Base-by-base conservation (phyloP, 345 rosid species). In the Viola odorata region DNA sequence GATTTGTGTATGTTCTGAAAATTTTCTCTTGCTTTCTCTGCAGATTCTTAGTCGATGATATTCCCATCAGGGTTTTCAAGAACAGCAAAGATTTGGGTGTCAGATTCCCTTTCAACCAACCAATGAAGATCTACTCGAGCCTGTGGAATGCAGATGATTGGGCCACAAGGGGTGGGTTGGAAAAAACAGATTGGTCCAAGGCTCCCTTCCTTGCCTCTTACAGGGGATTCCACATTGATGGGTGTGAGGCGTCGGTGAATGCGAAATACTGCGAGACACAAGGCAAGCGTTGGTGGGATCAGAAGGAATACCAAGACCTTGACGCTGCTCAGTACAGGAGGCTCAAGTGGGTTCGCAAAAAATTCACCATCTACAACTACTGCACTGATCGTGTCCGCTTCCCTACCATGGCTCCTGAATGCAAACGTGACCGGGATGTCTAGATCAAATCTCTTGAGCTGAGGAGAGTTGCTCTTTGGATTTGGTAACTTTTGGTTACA, bases 1-100 rank as follows among this genome's bases (percentile, higher is more conserved):
- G 32, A 23, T 23, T 23, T 23, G 32, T 23, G 32, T 23, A 23
- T 23, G 32, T 23, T 23, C 32, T 23, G 32, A 23, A 23, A 23
- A 23, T 0, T 23, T 23, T 1, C 32, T 23, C 32, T 23, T 23
- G 32, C 32, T 53, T 53, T 17, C 3, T 4, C 40, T 11, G 57
- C 71, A 66, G 72, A 55, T 63, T 69, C 63, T 67, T 59, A 41
- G 67, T 71, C 8, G 73, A 71, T 8, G 58, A 66, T 10, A 8
- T 68, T 7, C 79, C 69, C 0, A 64, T 75, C 15, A 63, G 67
- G 17, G 76, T 51, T 41, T 71, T 71, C 69, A 66, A 61, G 68
- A 75, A 66, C 66, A 40, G 62, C 55, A 50, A 62, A 41, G 65
- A 69, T 7, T 10, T 64, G n/a, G 71, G 74, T 45, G 55, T 64